Evolutionary conservation across 352 stramenopile species (phyloP).

Genomic region (Pythium scleroteichum): DNA sequence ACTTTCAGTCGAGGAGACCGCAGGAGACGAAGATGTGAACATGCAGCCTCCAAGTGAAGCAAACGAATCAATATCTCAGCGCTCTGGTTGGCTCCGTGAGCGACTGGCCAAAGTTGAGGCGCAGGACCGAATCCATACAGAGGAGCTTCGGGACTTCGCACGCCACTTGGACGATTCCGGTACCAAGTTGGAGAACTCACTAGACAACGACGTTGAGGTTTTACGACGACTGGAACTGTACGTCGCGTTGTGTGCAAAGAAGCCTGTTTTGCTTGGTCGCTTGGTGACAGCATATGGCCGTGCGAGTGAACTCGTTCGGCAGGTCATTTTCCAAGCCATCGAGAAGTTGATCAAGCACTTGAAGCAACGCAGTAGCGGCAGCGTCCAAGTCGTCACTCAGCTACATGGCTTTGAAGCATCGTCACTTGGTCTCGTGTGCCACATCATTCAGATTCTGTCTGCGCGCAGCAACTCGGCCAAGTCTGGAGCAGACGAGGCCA

Average conservation of each 20-base stretch:
- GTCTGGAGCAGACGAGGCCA: conserved; percentile 33
- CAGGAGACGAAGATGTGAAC: not conserved
- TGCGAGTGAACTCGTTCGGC: conserved; percentile 58
- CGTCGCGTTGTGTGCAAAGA: conserved; percentile 76
- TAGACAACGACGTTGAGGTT: conserved; percentile 55
- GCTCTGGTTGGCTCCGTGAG: conserved; percentile 20
- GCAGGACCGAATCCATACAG: conserved; percentile 8
- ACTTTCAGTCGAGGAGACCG: not conserved
- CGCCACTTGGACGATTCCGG: conserved; percentile 25
- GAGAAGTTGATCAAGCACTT: conserved; percentile 88
- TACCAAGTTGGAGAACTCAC: conserved; percentile 18
- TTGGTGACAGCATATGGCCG: conserved; percentile 64
- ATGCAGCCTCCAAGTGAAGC: not conserved
- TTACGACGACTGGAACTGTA: conserved; percentile 72
- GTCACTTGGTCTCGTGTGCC: conserved; percentile 66
- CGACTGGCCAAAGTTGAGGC: conserved; percentile 18
- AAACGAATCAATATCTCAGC: not conserved
- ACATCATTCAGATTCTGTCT: conserved; percentile 77
- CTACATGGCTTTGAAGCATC: conserved; percentile 62
- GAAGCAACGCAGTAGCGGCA: conserved; percentile 55
- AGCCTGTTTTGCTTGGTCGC: conserved; percentile 57
- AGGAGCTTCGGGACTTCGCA: conserved; percentile 47
- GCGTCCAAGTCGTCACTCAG: conserved; percentile 60
- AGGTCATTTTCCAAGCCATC: conserved; percentile 72
- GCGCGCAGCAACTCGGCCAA: conserved; percentile 29